Percentiles rank a stretch among this genome's conserved stretches.
Evolutionary conservation across 2,329 filamentous ascomycete genomes (phyloP).

Genomic region (Fusarium concolor): DNA sequence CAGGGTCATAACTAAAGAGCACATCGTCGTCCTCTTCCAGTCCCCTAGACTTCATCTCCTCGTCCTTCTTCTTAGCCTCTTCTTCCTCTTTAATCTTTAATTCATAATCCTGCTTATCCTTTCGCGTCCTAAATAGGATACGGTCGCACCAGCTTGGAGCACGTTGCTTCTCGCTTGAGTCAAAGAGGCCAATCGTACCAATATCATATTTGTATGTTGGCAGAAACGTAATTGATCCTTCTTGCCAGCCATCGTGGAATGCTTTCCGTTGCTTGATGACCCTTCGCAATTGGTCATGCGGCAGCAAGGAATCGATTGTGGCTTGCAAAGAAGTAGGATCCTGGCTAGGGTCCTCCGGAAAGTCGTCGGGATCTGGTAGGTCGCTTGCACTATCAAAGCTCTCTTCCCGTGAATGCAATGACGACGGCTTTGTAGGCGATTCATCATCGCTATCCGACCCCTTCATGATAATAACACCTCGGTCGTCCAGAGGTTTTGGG

Average conservation of each 20-base stretch:
- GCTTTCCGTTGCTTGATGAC: slow-evolving; percentile 80
- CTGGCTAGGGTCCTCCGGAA: slow-evolving; percentile 73
- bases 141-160: slow-evolving; percentile 98
- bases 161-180: slow-evolving; percentile 93
- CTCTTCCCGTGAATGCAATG: slow-evolving; percentile 48
- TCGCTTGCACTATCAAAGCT: slow-evolving; percentile 56
- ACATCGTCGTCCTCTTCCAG: slow-evolving; percentile 86
- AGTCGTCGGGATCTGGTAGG: slow-evolving; percentile 74
- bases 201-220: slow-evolving; percentile 99
- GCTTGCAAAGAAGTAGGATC: slow-evolving; percentile 90
- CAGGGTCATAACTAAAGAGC: slow-evolving; percentile 90
- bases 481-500: slow-evolving; percentile 57
- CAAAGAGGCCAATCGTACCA: slow-evolving; percentile 91
- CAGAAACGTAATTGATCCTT: slow-evolving; percentile 87
- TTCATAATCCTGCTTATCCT: slow-evolving; percentile 75
- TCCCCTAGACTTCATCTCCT: slow-evolving; percentile 85
- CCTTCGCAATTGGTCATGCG: slow-evolving; percentile 86
- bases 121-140: slow-evolving; percentile 84
- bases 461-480: slow-evolving; percentile 62
- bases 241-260: slow-evolving; percentile 92
- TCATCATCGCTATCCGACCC: slow-evolving; percentile 61
- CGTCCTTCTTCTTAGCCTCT: slow-evolving; percentile 76
- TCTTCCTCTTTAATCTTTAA: slow-evolving; percentile 71
- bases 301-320: slow-evolving; percentile 85
- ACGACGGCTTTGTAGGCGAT: slow-evolving; percentile 50